phyloP scores from a whole-genome alignment of 2,329 filamentous ascomycete genomes.

The Trichoderma gracile region DNA sequence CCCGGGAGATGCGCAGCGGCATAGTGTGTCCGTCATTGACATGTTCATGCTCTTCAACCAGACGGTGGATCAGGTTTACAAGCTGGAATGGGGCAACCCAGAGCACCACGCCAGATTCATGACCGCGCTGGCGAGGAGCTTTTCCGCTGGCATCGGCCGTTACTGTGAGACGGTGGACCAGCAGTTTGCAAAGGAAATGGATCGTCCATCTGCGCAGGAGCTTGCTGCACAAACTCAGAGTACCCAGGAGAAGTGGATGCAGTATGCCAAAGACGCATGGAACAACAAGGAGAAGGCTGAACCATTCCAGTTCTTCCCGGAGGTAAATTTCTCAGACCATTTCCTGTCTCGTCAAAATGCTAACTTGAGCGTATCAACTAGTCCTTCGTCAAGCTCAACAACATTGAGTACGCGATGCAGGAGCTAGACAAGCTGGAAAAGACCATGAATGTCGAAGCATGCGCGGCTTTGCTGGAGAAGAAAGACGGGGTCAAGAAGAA shows the following conservation, averaged over 20 bases:
- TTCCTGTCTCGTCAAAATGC: neutral
- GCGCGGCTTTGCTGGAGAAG: slow-evolving; percentile 76
- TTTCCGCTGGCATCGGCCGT: slow-evolving; percentile 76
- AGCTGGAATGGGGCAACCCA: slow-evolving; percentile 90
- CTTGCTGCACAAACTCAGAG: slow-evolving; percentile 74
- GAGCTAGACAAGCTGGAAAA: slow-evolving; percentile 89
- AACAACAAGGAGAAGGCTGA: slow-evolving; percentile 89
- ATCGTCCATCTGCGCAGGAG: slow-evolving; percentile 84
- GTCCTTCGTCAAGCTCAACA: slow-evolving; percentile 97
- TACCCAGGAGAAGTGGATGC: slow-evolving; percentile 88
- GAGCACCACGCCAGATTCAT: slow-evolving; percentile 95
- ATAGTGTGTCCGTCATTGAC: slow-evolving; percentile 91
- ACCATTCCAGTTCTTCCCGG: slow-evolving; percentile 93
- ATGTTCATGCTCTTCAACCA: slow-evolving; percentile 94
- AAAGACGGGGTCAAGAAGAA: slow-evolving; percentile 69
- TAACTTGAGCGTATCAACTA: slow-evolving; percentile 40
- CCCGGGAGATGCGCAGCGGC: slow-evolving; percentile 76
- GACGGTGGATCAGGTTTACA: slow-evolving; percentile 80
- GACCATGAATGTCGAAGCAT: slow-evolving; percentile 87
- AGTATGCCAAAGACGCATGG: slow-evolving; percentile 91
- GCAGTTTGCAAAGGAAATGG: slow-evolving; percentile 88
- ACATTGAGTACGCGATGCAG: slow-evolving; percentile 91
- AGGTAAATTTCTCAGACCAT: slow-evolving; percentile 56
- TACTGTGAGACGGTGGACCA: slow-evolving; percentile 93
- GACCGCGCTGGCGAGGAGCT: slow-evolving; percentile 84